Evolutionary conservation across 805 yeast species (phyloP).

Genomic region (Wickerhamiella domercqiae): DNA sequence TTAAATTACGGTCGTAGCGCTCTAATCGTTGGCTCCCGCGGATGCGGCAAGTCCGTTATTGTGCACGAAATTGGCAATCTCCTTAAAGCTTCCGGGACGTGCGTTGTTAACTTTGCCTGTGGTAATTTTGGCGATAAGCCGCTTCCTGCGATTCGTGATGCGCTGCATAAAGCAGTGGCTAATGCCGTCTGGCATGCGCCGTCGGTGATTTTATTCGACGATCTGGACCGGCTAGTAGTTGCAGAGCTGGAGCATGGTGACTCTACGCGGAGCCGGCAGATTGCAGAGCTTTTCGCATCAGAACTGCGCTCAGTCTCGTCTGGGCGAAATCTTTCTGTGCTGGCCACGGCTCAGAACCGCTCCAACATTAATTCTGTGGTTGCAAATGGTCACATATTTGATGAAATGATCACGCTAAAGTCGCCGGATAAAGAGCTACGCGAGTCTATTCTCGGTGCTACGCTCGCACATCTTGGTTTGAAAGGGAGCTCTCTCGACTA

Average conservation of each 20-base stretch:
- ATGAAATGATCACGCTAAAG: conserved; percentile 40
- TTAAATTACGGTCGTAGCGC: conserved; percentile 38
- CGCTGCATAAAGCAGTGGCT: conserved; percentile 31
- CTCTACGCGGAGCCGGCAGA: conserved; percentile 43
- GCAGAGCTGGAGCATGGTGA: conserved; percentile 47
- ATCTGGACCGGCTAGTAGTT: conserved; percentile 56
- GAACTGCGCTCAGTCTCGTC: conserved; percentile 28
- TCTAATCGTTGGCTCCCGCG: conserved; percentile 57
- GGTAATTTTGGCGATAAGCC: conserved; percentile 42
- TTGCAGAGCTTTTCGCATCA: conserved; percentile 44
- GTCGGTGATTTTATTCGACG: conserved; percentile 58
- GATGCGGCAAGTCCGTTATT: conserved; percentile 64
- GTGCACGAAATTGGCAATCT: conserved; percentile 29
- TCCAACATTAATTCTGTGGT: conserved; percentile 51
- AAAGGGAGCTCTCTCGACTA: conserved; percentile 21
- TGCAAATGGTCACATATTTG: conserved; percentile 50
- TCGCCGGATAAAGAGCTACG: conserved; percentile 60
- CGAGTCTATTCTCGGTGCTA: conserved; percentile 30
- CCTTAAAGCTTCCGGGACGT: conserved; percentile 29
- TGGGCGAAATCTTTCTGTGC: conserved; percentile 35
- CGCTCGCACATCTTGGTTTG: conserved; percentile 25
- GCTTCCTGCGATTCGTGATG: conserved; percentile 31
- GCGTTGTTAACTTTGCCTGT: conserved; percentile 38
- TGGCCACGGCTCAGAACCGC: conserved; percentile 50
- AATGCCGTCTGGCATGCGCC: conserved; percentile 67